A percentile compares a stretch with the other conserved stretches of the same genome.
These are phyloP conservation scores for Lippia alba DNA, from an alignment of 305 asterid species.

Conservation along the genomic window DNA sequence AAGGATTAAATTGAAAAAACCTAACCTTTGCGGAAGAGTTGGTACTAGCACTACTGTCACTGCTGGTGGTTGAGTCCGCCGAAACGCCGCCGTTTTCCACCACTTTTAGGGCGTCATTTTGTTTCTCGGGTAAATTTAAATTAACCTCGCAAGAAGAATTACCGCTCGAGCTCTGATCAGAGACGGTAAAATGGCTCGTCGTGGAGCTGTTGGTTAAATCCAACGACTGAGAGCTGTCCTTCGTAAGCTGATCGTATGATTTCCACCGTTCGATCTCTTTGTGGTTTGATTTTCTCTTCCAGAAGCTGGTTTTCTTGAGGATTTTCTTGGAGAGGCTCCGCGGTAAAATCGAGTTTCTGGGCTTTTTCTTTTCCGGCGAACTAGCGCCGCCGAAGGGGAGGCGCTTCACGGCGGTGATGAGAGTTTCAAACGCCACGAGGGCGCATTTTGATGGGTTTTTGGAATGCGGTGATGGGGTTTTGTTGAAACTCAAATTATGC, in stretches of 20 bases:
- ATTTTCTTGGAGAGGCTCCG: constrained; percentile 53
- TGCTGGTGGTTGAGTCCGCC: constrained; percentile 36
- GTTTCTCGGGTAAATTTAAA: constrained; percentile 17
- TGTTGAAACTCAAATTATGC: constrained; percentile 21
- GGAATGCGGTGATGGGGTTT: constrained; percentile 32
- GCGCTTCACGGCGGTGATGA: constrained; percentile 52
- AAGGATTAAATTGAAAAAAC: neutral
- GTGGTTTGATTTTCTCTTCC: constrained; percentile 50
- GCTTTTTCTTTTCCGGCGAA: constrained; percentile 28
- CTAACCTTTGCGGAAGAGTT: constrained; percentile 51
- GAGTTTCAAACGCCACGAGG: constrained; percentile 48
- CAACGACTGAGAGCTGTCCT: constrained; percentile 33
- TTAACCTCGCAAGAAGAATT: constrained; percentile 34
- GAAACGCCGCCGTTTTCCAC: constrained; percentile 42
- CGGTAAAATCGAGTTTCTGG: constrained; percentile 37
- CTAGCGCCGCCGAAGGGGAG: constrained; percentile 44
- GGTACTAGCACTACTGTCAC: constrained; percentile 36
- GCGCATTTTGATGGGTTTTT: constrained; percentile 38
- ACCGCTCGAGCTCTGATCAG: constrained; percentile 39
- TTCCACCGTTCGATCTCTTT: constrained; percentile 55
- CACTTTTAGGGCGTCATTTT: constrained; percentile 33
- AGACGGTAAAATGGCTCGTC: constrained; percentile 41
- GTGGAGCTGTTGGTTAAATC: constrained; percentile 36
- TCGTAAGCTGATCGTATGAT: constrained; percentile 37
- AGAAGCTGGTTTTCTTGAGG: constrained; percentile 44